Evolutionary conservation across 139 green algal genomes (phyloP), one percentile per base, ranked within the genome.

Genomic region (Bryopsis sp.): DNA sequence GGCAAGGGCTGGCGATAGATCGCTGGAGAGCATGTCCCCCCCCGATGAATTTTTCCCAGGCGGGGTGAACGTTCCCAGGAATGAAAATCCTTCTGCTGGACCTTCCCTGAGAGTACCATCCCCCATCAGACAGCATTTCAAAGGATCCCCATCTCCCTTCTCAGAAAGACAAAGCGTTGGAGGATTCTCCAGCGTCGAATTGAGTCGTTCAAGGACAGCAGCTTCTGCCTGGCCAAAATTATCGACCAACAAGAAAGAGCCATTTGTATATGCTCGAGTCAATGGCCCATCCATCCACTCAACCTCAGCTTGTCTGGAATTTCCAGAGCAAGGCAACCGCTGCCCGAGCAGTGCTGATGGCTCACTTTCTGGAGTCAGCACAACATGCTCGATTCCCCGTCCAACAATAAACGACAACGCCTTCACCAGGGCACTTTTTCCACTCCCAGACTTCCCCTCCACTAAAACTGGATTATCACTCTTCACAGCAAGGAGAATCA

Each of bases 121-220:
- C 22, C 7, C 5, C 11, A 22, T 3, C 39, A 46, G 4, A 5
- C 31, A 11, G 43, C 31, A 65, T 26, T 22, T 7, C 29, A 72
- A 47, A n/a, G 50, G 64, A 38, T 64, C 5, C 15, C 38, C 68
- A 8, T 60, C 68, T 29, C 75, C 75, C 26, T 64, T 66, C 59
- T 80, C 75, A 15, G 75, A 69, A 1, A 80, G 48, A 26, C 64
- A 39, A 54, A 58, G 68, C 35, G 58, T 50, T 2, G 70, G 34
- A n/a, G 65, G 70, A 15, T 2, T 4, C 50, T 80, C 75, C 37
- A 80, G 70, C 31, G 76, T 58, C 1, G 75, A 65, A 64, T 80
- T 80, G 11, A 77, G 43, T 2, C 75, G 58, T 38, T 80, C 75
- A 35, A 74, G 71, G 4, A 80, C 68, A 3, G 71, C 58, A 0